A percentile compares a stretch with the other conserved stretches of the same genome.
Evolutionary conservation across 2,329 filamentous ascomycete genomes (phyloP).

Genomic region (Beauveria australis): DNA sequence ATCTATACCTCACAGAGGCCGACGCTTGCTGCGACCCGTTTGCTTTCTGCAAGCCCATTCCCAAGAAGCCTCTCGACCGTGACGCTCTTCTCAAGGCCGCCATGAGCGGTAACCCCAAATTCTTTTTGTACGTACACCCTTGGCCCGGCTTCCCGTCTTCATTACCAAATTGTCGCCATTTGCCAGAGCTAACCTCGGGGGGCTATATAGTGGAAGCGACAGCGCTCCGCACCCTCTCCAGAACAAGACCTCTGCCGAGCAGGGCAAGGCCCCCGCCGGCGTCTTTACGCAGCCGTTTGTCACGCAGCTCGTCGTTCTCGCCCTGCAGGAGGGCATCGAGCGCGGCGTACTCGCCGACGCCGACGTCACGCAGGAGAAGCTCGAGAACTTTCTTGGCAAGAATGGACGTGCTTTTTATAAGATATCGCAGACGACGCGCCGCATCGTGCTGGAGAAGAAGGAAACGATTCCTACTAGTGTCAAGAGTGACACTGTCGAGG

Average conservation of each 20-base stretch:
- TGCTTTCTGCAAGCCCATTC: constrained; percentile 69
- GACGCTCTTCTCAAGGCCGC: constrained; percentile 62
- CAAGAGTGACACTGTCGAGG: constrained; percentile 31
- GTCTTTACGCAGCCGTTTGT: constrained; percentile 74
- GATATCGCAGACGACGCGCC: constrained; percentile 21
- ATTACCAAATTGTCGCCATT: no score
- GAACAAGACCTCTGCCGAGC: constrained; percentile 43
- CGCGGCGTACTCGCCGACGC: constrained; percentile 41
- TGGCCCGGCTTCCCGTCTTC: background rate
- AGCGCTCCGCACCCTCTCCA: constrained; percentile 54
- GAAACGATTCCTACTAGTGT: constrained; percentile 33
- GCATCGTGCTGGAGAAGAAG: constrained; percentile 32
- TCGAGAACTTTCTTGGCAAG: constrained; percentile 46
- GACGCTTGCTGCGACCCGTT: constrained; percentile 51
- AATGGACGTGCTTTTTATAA: constrained; percentile 49
- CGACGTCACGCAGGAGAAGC: constrained; percentile 45
- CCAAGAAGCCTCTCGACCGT: constrained; percentile 64
- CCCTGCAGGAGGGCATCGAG: constrained; percentile 52
- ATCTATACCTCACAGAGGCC: constrained; percentile 72
- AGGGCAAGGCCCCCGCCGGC: constrained; percentile 56
- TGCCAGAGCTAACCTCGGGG: background rate
- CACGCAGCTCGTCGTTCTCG: constrained; percentile 53
- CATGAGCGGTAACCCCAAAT: constrained; percentile 51
- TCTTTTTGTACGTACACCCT: constrained; percentile 57
- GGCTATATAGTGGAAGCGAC: constrained; percentile 42